Percentiles rank a stretch among this genome's conserved stretches.
Evolutionary conservation across 2,329 filamentous ascomycete genomes (phyloP).

Genomic region (Penicillium olsonii): DNA sequence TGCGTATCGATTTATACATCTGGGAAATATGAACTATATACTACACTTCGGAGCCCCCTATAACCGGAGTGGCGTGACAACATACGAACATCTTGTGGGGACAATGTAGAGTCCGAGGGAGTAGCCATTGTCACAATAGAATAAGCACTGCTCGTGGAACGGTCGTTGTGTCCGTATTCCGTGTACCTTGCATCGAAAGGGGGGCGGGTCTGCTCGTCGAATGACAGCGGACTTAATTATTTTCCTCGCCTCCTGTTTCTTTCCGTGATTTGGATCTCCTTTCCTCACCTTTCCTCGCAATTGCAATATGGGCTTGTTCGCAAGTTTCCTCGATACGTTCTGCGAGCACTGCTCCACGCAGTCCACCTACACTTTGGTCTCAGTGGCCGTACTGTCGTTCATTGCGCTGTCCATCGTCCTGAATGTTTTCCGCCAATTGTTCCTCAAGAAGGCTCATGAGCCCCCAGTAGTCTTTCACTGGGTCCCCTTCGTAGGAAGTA

Average conservation of each 20-base stretch:
- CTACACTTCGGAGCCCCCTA: neutral
- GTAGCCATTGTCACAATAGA: too few species aligned
- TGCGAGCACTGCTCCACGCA: slow-evolving; percentile 50
- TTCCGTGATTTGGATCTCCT: neutral
- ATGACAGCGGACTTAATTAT: too few species aligned
- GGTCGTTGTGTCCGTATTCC: too few species aligned
- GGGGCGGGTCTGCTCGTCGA: too few species aligned
- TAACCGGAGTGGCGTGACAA: slow-evolving; percentile 17
- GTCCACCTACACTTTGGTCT: slow-evolving; percentile 49
- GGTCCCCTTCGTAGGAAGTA: slow-evolving; percentile 79
- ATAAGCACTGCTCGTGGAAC: too few species aligned
- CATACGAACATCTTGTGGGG: too few species aligned
- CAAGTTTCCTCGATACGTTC: slow-evolving; percentile 47
- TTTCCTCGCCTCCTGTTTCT: neutral
- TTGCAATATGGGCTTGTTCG: slow-evolving; percentile 53
- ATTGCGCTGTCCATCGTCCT: slow-evolving; percentile 63
- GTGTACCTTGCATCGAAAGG: too few species aligned
- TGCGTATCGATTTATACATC: too few species aligned
- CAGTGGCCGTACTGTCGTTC: slow-evolving; percentile 49
- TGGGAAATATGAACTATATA: too few species aligned
- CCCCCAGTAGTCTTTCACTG: slow-evolving; percentile 68
- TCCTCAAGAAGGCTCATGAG: slow-evolving; percentile 80
- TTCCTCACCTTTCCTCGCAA: slow-evolving; percentile 1
- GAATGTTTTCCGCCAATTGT: slow-evolving; percentile 78
- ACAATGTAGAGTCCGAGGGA: too few species aligned